Percentiles rank a stretch among this genome's conserved stretches.
These are phyloP conservation scores for Bruguiera hainesii DNA, from an alignment of 441 rosid genomes.

Conservation along the genomic window DNA sequence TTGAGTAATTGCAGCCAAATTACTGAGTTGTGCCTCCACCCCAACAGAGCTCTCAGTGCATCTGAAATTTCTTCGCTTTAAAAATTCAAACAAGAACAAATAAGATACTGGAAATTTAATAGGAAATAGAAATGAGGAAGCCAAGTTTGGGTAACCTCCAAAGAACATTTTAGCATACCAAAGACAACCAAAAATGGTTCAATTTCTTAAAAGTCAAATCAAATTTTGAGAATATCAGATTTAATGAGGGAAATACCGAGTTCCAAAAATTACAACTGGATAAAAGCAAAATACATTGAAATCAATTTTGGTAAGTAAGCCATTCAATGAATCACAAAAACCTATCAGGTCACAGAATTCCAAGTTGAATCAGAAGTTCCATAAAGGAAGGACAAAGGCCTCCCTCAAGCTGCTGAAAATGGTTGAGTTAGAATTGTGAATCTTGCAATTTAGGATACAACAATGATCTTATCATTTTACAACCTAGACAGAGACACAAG, in stretches of 20 bases:
- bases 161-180: background rate
- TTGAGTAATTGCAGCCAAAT: conserved; percentile 82
- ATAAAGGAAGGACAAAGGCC: background rate
- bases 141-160: conserved; percentile 2
- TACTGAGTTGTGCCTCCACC: conserved; percentile 83
- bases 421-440: background rate
- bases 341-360: background rate
- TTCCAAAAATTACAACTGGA: background rate
- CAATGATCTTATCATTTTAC: background rate
- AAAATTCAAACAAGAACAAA: conserved; percentile 28
- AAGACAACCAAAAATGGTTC: background rate
- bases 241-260: background rate
- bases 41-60: conserved; percentile 88
- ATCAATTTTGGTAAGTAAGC: background rate
- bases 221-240: background rate
- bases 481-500: background rate
- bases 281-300: background rate
- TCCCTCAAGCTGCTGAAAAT: background rate
- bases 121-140: conserved; percentile 8
- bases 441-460: background rate
- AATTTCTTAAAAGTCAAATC: background rate
- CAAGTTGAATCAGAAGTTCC: background rate
- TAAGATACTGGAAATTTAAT: conserved; percentile 24
- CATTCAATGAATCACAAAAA: background rate
- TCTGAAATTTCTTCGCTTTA: conserved; percentile 91